Evolutionary conservation across 441 rosid genomes (phyloP).

Genomic region (Croton setiger): DNA sequence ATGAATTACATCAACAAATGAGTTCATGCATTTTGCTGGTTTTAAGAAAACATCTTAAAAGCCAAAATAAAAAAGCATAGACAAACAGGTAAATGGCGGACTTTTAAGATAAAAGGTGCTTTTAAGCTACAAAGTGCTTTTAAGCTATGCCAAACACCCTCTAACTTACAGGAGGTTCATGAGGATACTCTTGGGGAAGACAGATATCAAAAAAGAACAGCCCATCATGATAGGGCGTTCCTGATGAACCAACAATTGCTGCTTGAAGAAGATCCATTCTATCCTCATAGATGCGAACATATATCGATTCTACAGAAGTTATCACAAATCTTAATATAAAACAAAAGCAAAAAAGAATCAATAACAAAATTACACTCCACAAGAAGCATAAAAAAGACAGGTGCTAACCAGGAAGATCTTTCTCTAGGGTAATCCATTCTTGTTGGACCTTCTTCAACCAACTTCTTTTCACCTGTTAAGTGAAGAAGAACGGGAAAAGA

Average conservation of each 20-base stretch:
- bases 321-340: slow-evolving; percentile 10
- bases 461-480: slow-evolving; percentile 53
- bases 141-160: too few relatives aligned
- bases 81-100: too few relatives aligned
- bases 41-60: too few relatives aligned
- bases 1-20: background rate
- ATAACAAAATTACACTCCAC: background rate
- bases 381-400: slow-evolving; percentile 4
- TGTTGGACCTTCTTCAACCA: slow-evolving; percentile 87
- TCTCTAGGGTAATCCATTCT: slow-evolving; percentile 81
- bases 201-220: slow-evolving; percentile 86
- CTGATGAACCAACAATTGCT: slow-evolving; percentile 73
- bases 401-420: slow-evolving; percentile 76
- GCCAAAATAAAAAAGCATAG: too few relatives aligned
- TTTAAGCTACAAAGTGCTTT: too few relatives aligned
- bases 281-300: slow-evolving; percentile 73
- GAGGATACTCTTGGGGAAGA: slow-evolving; percentile 81
- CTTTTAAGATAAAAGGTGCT: too few relatives aligned
- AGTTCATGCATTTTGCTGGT: background rate
- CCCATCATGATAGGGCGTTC: slow-evolving; percentile 89
- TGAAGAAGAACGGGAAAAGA: background rate
- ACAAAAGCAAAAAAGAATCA: background rate
- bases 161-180: slow-evolving; percentile 82
- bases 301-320: slow-evolving; percentile 59
- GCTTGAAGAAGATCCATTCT: slow-evolving; percentile 86